Percentiles rank a stretch among this genome's conserved stretches.
These are phyloP conservation scores for Plasmopara viticola DNA, from an alignment of 352 stramenopile genomes.

Conservation along the genomic window DNA sequence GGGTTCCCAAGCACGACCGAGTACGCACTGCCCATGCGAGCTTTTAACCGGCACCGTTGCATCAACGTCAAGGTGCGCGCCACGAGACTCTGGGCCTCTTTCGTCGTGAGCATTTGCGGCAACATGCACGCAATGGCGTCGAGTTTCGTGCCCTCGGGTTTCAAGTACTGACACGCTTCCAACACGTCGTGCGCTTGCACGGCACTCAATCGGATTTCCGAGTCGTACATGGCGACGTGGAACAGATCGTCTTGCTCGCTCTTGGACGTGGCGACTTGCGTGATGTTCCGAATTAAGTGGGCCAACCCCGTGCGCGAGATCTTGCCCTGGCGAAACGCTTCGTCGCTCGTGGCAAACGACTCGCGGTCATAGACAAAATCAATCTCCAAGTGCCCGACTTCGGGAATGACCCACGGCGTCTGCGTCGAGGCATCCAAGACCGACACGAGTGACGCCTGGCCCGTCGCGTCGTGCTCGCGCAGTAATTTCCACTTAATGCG, in stretches of 20 bases:
- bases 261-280: constrained; percentile 37
- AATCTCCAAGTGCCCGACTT: constrained; percentile 55
- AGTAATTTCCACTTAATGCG: constrained; percentile 51
- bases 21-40: constrained; percentile 77
- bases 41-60: constrained; percentile 72
- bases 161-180: constrained; percentile 63
- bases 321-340: constrained; percentile 45
- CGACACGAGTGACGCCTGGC: constrained; percentile 15
- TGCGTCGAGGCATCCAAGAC: constrained; percentile 53
- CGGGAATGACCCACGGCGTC: constrained; percentile 56
- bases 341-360: constrained; percentile 48
- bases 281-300: constrained; percentile 71
- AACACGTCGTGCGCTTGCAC: constrained; percentile 76
- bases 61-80: constrained; percentile 56
- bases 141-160: constrained; percentile 45
- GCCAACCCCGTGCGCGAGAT: constrained; percentile 63
- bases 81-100: constrained; percentile 69
- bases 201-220: constrained; percentile 73
- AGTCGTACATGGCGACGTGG: constrained; percentile 67
- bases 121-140: constrained; percentile 66
- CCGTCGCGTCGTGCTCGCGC: background rate
- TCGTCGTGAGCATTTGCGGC: constrained; percentile 78
- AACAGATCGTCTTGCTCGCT: constrained; percentile 75
- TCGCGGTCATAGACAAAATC: constrained; percentile 80
- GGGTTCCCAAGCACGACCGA: constrained; percentile 79